A percentile compares a stretch with the other conserved stretches of the same genome.
Conservation (phyloP, 352 stramenopile genomes). For the Phytopythium mirpurense region DNA sequence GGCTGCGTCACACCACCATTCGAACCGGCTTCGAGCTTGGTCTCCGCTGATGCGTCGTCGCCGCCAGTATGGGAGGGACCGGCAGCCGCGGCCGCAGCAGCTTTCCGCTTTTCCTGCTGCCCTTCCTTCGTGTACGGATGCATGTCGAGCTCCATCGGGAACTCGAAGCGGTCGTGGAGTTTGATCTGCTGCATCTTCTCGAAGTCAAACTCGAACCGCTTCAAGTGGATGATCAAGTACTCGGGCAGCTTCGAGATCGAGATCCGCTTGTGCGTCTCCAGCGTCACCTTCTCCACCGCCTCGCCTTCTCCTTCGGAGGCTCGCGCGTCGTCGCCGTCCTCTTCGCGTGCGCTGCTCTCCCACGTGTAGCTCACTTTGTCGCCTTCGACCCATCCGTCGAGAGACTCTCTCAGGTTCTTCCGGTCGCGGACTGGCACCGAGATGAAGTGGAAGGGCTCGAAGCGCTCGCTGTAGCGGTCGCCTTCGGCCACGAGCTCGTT, state of each 20-base stretch:
- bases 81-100: constrained; percentile 19
- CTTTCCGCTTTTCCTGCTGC: constrained; percentile 55
- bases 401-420: constrained; percentile 79
- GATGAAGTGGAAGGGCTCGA: constrained; percentile 90
- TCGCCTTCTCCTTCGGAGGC: constrained; percentile 14
- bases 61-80: constrained; percentile 7
- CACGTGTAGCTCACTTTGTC: constrained; percentile 91
- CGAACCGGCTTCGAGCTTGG: constrained; percentile 5
- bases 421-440: constrained; percentile 85
- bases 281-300: constrained; percentile 61
- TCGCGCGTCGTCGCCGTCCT: constrained; percentile 14
- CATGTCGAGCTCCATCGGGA: constrained; percentile 88
- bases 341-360: constrained; percentile 37
- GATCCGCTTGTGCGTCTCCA: constrained; percentile 88
- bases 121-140: constrained; percentile 87
- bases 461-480: constrained; percentile 81
- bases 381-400: constrained; percentile 85
- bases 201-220: constrained; percentile 95
- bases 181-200: constrained; percentile 93
- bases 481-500: constrained; percentile 90
- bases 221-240: constrained; percentile 92
- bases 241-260: constrained; percentile 86
- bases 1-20: constrained; percentile 16
- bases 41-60: constrained; percentile 3
- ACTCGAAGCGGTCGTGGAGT: constrained; percentile 93